Base-by-base conservation (phyloP, 345 rosid species). In the Gossypium ekmanianum region DNA sequence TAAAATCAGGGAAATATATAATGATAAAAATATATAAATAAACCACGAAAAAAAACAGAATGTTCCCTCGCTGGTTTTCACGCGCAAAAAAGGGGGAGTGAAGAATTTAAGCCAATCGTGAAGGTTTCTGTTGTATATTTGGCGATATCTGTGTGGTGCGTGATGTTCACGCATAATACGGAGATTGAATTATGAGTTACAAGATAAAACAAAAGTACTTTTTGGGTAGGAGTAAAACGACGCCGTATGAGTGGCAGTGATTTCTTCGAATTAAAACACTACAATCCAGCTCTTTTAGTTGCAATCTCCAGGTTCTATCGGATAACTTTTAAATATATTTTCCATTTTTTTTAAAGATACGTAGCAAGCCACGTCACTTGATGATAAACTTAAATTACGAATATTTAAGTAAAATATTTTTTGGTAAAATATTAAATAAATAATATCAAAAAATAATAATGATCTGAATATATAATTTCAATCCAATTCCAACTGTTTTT, bases 1-100 rank as follows among this genome's bases (percentile, higher is more conserved):
- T 76, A 68, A 76, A 34, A 75, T 68, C 41, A 48, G 45, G 18
- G 16, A 63, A 56, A 54, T 34, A 44, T 58, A 34, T 20, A 56
- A 57, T 20, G 10, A 56, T 20, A 57, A 57, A 57, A 0, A 34
- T 5, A 34, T 34, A 34, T 34, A 26, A 58, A 29, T 9, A 9
- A 59, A 34, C n/a, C 41, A 16, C 29, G 18, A 52, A 51, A 43
- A 34, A 39, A 52, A 61, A 27, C 58, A 58, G 59, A 56, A 67
- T 68, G 74, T 68, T 67, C 74, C 18, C 10, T 11, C 47, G 16
- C 17, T 58, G 8, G 0, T 4, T 57, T 9, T 70, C 79, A 76
- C 74, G 69, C 61, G 12, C 39, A n/a, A 0, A 20, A 24, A 20
- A 7, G 4, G 29, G 52, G n/a, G 61, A 27, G 68, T 64, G 48